phyloP scores from a whole-genome alignment of 331 rosid genomes.

The Quercus lobata region DNA sequence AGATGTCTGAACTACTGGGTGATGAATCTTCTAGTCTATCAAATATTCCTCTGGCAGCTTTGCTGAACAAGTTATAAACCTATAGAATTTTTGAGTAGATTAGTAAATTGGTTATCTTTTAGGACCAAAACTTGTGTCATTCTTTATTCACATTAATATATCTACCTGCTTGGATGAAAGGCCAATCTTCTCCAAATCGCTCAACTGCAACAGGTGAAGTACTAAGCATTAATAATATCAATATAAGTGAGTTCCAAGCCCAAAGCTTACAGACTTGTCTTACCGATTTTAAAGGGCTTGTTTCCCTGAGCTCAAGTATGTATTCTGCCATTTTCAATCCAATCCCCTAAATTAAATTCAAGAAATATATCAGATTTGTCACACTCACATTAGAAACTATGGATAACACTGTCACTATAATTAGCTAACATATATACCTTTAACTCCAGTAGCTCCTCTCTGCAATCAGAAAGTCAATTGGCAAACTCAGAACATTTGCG shows the following conservation, averaged over 20 bases:
- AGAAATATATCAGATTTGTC: not conserved
- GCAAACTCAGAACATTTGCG: not conserved
- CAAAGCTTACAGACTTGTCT: slow-evolving; percentile 22
- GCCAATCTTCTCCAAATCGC: slow-evolving; percentile 87
- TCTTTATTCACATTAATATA: not conserved
- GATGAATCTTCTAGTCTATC: slow-evolving; percentile 40
- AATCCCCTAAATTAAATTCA: slow-evolving; percentile 49
- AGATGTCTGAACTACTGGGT: slow-evolving; percentile 8
- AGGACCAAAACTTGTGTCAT: not conserved
- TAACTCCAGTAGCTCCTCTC: slow-evolving; percentile 73
- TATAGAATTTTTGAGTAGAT: slow-evolving; percentile 16
- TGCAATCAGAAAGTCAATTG: slow-evolving; percentile 32
- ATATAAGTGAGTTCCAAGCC: not conserved
- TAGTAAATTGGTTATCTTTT: not conserved
- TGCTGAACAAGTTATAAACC: slow-evolving; percentile 61
- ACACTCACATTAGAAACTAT: too few relatives aligned
- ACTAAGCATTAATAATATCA: slow-evolving; percentile 9
- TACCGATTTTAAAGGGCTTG: slow-evolving; percentile 79
- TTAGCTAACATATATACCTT: slow-evolving; percentile 44
- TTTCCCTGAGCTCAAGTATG: slow-evolving; percentile 72
- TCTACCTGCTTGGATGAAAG: slow-evolving; percentile 87
- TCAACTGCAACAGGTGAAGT: slow-evolving; percentile 50
- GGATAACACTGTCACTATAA: not conserved
- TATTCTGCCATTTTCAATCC: slow-evolving; percentile 86
- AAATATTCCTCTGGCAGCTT: slow-evolving; percentile 61